Evolutionary conservation across 495 filamentous ascomycete species (phyloP).

Genomic region (Podospora bellae-mahoneyi): DNA sequence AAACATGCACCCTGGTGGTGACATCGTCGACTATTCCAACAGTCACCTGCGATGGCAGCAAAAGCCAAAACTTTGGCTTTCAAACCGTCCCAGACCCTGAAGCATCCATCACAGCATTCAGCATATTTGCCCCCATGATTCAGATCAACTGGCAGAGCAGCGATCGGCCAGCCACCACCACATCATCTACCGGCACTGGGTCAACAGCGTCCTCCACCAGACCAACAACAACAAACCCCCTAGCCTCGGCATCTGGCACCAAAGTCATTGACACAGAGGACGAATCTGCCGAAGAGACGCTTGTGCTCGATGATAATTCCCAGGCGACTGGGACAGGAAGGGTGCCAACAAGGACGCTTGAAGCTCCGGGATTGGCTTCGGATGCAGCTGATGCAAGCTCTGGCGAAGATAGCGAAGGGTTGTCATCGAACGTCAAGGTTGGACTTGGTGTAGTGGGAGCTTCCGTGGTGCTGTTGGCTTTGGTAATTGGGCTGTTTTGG

Average conservation of each 20-base stretch:
- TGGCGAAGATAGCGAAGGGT: background rate
- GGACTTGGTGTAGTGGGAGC: constrained; percentile 27
- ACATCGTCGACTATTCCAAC: constrained; percentile 29
- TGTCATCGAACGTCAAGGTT: constrained; percentile 21
- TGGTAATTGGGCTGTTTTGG: constrained; percentile 25
- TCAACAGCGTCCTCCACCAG: background rate
- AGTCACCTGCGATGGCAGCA: constrained; percentile 30
- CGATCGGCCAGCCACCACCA: constrained; percentile 19
- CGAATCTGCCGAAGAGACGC: constrained; percentile 17
- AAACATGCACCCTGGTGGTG: constrained; percentile 32
- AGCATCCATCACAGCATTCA: constrained; percentile 28
- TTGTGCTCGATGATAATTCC: constrained; percentile 16
- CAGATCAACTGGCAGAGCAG: constrained; percentile 38
- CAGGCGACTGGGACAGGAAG: background rate
- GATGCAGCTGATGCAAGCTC: background rate
- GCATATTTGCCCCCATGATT: constrained; percentile 35
- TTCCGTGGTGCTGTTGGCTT: constrained; percentile 16
- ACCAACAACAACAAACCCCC: background rate
- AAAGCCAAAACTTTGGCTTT: constrained; percentile 17
- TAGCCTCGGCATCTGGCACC: constrained; percentile 12
- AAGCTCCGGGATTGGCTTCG: background rate
- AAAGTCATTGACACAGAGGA: constrained; percentile 16
- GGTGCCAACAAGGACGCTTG: background rate
- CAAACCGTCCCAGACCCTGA: constrained; percentile 24
- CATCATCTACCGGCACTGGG: background rate